Percentiles rank a stretch among this genome's conserved stretches.
Conservation (phyloP, 352 stramenopile genomes). For the Pilasporangium apinafurcum region DNA sequence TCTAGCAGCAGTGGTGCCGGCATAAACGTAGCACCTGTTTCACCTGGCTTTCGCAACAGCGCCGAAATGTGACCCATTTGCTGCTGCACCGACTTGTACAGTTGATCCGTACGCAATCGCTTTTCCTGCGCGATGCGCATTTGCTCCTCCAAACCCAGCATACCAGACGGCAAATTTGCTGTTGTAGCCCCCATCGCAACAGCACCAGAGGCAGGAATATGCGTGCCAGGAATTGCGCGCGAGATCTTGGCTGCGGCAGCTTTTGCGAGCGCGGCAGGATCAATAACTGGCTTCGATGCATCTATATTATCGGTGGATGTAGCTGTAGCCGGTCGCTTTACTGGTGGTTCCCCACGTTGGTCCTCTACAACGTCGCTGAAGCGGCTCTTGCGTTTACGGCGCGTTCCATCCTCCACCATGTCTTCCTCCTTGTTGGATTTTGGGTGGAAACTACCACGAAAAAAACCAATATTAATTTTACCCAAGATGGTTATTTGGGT, state of each 20-base stretch:
- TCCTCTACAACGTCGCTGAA: conserved; percentile 60
- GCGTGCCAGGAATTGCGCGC: conserved; percentile 33
- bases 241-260: conserved; percentile 71
- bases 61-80: conserved; percentile 78
- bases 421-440: conserved; percentile 14
- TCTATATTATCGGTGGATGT: neutral
- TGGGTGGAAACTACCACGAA: too few species aligned
- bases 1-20: conserved; percentile 74
- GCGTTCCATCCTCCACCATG: conserved; percentile 13
- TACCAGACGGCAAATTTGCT: neutral
- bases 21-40: conserved; percentile 39
- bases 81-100: conserved; percentile 80
- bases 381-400: conserved; percentile 77
- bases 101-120: conserved; percentile 55
- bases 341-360: conserved; percentile 7
- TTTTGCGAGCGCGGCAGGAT: conserved; percentile 61
- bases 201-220: neutral
- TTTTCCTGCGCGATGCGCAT: conserved; percentile 47
- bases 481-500: too few species aligned
- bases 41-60: conserved; percentile 44
- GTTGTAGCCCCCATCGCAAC: neutral
- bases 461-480: too few species aligned
- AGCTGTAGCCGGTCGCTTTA: conserved; percentile 8
- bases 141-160: conserved; percentile 27
- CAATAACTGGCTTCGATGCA: conserved; percentile 4